Evolutionary conservation across 192 early-diverging fungal genomes (phyloP).

Genomic region (Mortierella antarctica): DNA sequence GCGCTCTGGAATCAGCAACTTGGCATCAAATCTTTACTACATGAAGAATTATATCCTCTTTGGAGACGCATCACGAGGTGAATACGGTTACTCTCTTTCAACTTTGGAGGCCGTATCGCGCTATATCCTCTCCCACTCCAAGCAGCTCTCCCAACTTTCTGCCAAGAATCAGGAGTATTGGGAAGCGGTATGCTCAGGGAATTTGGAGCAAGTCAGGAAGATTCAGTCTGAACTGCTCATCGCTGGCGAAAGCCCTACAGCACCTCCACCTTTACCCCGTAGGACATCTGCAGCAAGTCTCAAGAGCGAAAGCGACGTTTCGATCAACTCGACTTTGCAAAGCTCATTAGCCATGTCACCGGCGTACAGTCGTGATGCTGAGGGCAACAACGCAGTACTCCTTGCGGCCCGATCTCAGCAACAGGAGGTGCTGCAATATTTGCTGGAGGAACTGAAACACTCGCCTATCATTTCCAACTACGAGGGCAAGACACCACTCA

Average conservation of each 20-base stretch:
- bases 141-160: slow-evolving; percentile 45
- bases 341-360: slow-evolving; percentile 15
- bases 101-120: slow-evolving; percentile 60
- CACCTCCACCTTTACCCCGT: background rate
- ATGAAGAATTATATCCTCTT: slow-evolving; percentile 63
- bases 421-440: slow-evolving; percentile 24
- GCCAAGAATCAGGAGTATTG: slow-evolving; percentile 51
- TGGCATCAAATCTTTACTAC: slow-evolving; percentile 57
- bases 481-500: slow-evolving; percentile 53
- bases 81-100: slow-evolving; percentile 61
- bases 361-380: slow-evolving; percentile 45
- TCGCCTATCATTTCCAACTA: slow-evolving; percentile 47
- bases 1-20: slow-evolving; percentile 58
- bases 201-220: slow-evolving; percentile 25
- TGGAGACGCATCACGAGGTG: slow-evolving; percentile 48
- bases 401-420: slow-evolving; percentile 52
- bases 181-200: slow-evolving; percentile 38
- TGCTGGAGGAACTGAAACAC: slow-evolving; percentile 25
- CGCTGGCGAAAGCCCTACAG: background rate
- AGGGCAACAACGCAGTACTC: slow-evolving; percentile 55
- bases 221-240: slow-evolving; percentile 5
- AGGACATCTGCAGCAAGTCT: slow-evolving; percentile 14
- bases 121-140: slow-evolving; percentile 48
- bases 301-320: slow-evolving; percentile 17
- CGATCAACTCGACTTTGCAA: slow-evolving; percentile 5